A percentile compares a stretch with the other conserved stretches of the same genome.
Evolutionary conservation across 768 basidiomycete species (phyloP).

Genomic region (Gyrodon lividus): DNA sequence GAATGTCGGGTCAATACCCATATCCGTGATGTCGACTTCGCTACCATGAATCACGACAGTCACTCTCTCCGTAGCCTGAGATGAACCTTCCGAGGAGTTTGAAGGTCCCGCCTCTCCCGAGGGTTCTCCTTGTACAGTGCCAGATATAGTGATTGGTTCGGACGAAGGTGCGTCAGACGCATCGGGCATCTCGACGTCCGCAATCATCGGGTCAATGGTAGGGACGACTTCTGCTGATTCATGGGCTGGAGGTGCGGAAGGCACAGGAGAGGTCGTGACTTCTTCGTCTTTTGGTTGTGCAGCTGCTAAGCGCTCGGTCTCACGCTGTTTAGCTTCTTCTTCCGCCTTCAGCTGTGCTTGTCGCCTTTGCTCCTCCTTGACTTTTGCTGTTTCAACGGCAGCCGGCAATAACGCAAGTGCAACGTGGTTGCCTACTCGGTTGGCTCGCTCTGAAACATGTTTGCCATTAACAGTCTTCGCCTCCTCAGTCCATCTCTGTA

Average conservation of each 20-base stretch:
- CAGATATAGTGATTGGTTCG: constrained; percentile 24
- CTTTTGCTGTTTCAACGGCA: constrained; percentile 63
- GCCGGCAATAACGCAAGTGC: constrained; percentile 75
- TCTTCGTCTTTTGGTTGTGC: constrained; percentile 15
- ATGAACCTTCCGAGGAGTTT: constrained; percentile 26
- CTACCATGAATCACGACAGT: constrained; percentile 92
- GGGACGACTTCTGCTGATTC: constrained; percentile 16
- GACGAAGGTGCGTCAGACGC: constrained; percentile 26
- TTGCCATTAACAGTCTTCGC: constrained; percentile 77
- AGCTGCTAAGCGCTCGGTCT: constrained; percentile 33
- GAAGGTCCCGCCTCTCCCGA: constrained; percentile 10
- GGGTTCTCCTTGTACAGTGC: constrained; percentile 16
- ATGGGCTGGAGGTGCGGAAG: constrained; percentile 5
- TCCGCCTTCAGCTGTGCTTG: constrained; percentile 58
- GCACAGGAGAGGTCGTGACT: constrained; percentile 11
- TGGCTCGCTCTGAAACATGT: constrained; percentile 64
- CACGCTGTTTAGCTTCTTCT: constrained; percentile 41
- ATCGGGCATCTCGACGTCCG: constrained; percentile 56
- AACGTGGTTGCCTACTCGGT: constrained; percentile 69
- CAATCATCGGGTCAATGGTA: constrained; percentile 32
- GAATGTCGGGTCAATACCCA: constrained; percentile 97
- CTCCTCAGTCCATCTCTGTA: constrained; percentile 90
- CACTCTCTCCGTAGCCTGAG: constrained; percentile 57
- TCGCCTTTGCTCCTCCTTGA: constrained; percentile 36
- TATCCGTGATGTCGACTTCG: constrained; percentile 95